Conservation (phyloP, 164 flowering plant species). For the Vitis amurensis region DNA sequence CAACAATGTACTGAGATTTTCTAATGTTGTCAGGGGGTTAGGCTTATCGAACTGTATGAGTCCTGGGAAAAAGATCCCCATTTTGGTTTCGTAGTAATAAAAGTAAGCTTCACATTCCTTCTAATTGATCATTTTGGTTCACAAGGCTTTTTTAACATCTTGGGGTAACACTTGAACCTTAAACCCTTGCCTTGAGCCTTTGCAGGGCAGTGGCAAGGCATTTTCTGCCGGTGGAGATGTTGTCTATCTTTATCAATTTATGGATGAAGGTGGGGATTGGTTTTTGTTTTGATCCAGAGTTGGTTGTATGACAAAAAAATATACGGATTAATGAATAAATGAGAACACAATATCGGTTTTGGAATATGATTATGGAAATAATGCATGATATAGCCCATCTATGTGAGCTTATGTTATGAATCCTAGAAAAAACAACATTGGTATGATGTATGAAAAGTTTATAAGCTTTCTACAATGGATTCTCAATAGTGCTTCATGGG, state of each 20-base stretch:
- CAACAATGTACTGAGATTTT: background rate
- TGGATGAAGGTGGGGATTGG: constrained; percentile 40
- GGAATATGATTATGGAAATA: too few relatives aligned
- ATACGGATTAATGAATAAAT: too few relatives aligned
- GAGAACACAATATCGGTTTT: too few relatives aligned
- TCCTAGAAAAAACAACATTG: too few relatives aligned
- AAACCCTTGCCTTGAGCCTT: constrained; percentile 5
- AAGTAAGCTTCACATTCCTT: constrained; percentile 32
- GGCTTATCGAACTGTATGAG: constrained; percentile 44
- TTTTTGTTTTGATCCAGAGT: background rate
- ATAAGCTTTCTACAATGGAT: too few relatives aligned
- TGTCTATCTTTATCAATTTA: constrained; percentile 44
- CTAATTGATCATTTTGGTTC: background rate
- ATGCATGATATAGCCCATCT: too few relatives aligned
- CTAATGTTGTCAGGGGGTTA: constrained; percentile 35
- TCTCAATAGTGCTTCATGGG: too few relatives aligned
- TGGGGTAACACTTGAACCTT: background rate
- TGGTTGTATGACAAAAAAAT: too few relatives aligned
- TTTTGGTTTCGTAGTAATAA: constrained; percentile 54
- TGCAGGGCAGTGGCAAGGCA: constrained; percentile 74
- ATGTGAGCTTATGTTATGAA: too few relatives aligned
- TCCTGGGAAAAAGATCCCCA: constrained; percentile 61
- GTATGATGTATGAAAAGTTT: too few relatives aligned
- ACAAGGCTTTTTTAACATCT: background rate
- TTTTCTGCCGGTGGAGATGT: constrained; percentile 79